Evolutionary conservation across 2,329 filamentous ascomycete species (phyloP), one percentile per base, ranked within the genome.

Genomic region (Fusarium nygamai): DNA sequence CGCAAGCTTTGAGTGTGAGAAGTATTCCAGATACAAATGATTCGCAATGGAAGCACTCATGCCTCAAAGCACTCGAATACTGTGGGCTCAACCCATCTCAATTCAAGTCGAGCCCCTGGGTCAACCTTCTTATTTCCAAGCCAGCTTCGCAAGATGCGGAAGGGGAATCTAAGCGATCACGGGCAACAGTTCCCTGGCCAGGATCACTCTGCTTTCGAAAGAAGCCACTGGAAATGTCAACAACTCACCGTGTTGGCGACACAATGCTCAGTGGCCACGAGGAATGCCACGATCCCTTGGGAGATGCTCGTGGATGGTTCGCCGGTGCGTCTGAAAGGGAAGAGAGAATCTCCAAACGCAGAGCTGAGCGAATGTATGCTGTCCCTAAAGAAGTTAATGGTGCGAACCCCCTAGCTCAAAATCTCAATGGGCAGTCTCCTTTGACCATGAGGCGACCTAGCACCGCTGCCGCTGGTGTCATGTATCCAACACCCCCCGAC

Each of bases 401-500:
- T 78, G 80, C 56, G 83, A 88, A 73, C 78, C 80, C 86, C 82
- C 75, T 82, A 81, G 31, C 84, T 80, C 65, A 83, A 80, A 81
- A 74, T 59, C 76, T 86, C 31, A 88, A 85, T 71, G 88, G 85
- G 3, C 84, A 88, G 57, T 90, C 90, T 13, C 88, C 89, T 12
- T 74, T 88, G 27, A 83, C 84, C 22, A 76, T 88, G 12, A 85
- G 89, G 71, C 84, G 88, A 75, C 82, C 87, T 43, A 87, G 85
- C 72, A 86, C 83, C 12, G 80, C 83, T 19, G 81, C 84, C 11
- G 82, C 85, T 31, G 88, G 88, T 47, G 86, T 88, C 5, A 90
- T 94, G 82, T 94, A 94, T 78, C 92, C 91, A 14, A 94, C 92
- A 11, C 92, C 92, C 5, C 92, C 92, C 17, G 92, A 93, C 78